Evolutionary conservation across 1,139 yeast genomes (phyloP), one percentile per base, ranked within the genome.

Genomic region (Cylindricascospora bacillispora): DNA sequence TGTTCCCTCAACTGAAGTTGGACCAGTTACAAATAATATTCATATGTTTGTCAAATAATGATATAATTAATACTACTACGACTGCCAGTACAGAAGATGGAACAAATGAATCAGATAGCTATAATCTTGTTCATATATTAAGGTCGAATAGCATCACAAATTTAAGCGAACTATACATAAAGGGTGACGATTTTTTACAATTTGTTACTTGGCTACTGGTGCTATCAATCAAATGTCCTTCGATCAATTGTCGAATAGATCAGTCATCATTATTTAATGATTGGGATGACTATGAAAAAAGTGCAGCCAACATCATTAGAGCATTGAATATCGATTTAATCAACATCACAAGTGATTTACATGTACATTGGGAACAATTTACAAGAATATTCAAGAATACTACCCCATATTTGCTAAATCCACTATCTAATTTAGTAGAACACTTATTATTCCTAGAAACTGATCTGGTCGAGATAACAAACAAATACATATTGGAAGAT

Each of bases 321-420:
- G 61, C 69, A n/a, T 57, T 73, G 44, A 59, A 64, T 30, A 36
- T 59, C 5, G 40, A 44, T 5, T 44, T 63, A 14, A 24, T 34
- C 0, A 33, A 44, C 1, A 59, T 54, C 30, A 30, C 56, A 2
- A 31, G 39, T 2, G 31, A 41, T 0, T 32, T 35, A 9, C 32
- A 32, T 0, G 54, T 75, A 3, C 34, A 52, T 1, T 63, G 44
- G 36, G 36, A 43, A 0, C 60, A 63, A 26, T 68, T 70, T 39
- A 35, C 43, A 3, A 31, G 34, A 2, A 57, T 57, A 1, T 38
- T 67, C 2, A 35, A 38, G 1, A 32, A 44, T 1, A 47, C 62
- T 2, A 43, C 65, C 4, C 65, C 67, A 0, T 43, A 54, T 13
- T 38, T 75, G 6, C 47, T 68, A 26, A 33, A 43, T 3, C 62